phyloP scores from a whole-genome alignment of 352 stramenopile genomes.

The Phytophthora pistaciae region DNA sequence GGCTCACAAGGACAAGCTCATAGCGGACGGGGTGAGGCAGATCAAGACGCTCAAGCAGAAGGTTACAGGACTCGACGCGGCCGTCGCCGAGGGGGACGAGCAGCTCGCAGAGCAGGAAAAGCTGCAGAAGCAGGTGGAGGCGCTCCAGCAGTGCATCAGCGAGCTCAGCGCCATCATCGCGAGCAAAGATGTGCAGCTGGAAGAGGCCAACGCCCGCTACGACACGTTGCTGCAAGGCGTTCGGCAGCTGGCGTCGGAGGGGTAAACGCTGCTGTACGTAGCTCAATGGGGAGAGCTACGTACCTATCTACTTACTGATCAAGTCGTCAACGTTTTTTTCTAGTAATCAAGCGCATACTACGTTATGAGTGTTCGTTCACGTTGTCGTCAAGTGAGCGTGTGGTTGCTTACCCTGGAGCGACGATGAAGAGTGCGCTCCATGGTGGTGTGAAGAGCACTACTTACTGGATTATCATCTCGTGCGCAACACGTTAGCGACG shows the following conservation, averaged over 20 bases:
- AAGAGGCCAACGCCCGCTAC: constrained; percentile 13
- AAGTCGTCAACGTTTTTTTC: constrained; percentile 16
- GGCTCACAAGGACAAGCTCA: constrained; percentile 9
- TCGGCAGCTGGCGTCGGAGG: constrained; percentile 6
- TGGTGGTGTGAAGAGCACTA: neutral
- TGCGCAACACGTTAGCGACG: neutral
- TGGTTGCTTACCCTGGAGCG: neutral
- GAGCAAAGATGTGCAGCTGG: constrained; percentile 17
- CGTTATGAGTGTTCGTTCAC: neutral
- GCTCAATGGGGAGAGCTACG: neutral
- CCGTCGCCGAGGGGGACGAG: neutral
- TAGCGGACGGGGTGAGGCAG: constrained; percentile 11
- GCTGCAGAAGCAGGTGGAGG: constrained; percentile 16
- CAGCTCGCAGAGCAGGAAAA: constrained; percentile 9
- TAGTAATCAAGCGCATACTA: constrained; percentile 14
- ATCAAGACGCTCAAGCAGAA: constrained; percentile 24
- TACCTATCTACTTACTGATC: neutral
- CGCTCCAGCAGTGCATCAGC: constrained; percentile 21
- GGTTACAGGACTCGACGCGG: constrained; percentile 3
- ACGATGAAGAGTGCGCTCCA: neutral
- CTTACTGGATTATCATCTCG: neutral
- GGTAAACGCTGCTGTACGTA: constrained; percentile 1
- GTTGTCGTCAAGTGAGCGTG: neutral
- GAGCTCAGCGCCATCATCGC: constrained; percentile 29
- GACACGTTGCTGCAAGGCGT: constrained; percentile 16